Conservation (phyloP, 148 eudicot genomes). For the Gaultheria prostrata region DNA sequence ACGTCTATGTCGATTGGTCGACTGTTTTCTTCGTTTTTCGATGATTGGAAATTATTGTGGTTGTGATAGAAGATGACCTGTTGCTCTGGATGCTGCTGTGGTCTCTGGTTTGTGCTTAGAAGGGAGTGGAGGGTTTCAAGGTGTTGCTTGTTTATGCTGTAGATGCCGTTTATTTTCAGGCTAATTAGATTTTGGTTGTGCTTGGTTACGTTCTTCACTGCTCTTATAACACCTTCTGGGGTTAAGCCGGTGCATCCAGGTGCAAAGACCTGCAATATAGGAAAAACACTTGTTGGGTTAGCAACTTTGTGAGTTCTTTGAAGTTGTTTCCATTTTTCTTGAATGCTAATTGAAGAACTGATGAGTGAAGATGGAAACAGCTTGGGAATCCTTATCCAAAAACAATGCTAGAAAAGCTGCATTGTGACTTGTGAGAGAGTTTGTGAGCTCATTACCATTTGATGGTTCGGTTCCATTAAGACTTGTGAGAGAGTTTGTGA, state of each 20-base stretch:
- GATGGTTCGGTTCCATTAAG: too few species aligned
- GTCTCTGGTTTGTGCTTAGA: conserved; percentile 19
- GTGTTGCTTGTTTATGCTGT: conserved; percentile 48
- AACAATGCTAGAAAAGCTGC: too few species aligned
- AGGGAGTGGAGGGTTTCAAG: conserved; percentile 39
- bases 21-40: conserved; percentile 11
- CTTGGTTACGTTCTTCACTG: conserved; percentile 33
- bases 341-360: too few species aligned
- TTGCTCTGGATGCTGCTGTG: background rate
- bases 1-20: conserved; percentile 47
- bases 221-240: conserved; percentile 52
- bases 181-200: conserved; percentile 21
- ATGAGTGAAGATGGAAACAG: too few species aligned
- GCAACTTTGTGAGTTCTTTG: background rate
- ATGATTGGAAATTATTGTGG: background rate
- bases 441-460: too few species aligned
- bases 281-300: background rate
- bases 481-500: too few species aligned
- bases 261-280: conserved; percentile 50
- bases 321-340: background rate
- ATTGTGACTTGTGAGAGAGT: too few species aligned
- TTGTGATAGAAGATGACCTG: conserved; percentile 22
- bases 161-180: conserved; percentile 57
- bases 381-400: too few species aligned
- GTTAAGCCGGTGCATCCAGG: conserved; percentile 71